Evolutionary conservation across 2,329 filamentous ascomycete species (phyloP).

Genomic region (Xylariaceae sp.): DNA sequence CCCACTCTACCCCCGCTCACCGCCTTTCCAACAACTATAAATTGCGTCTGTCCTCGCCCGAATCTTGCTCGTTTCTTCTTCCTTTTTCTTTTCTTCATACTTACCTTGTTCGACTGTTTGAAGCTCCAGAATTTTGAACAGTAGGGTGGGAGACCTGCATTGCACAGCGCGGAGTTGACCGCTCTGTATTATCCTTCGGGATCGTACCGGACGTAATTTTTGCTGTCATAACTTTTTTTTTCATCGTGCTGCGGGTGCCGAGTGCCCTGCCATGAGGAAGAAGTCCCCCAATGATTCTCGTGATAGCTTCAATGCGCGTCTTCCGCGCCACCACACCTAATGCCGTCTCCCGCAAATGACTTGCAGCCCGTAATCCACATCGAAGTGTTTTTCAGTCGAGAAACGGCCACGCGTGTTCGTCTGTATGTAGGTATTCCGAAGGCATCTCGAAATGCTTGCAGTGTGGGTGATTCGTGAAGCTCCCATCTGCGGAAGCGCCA

Average conservation of each 20-base stretch:
- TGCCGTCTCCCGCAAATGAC: no score
- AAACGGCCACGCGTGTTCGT: no score
- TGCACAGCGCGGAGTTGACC: constrained; percentile 48
- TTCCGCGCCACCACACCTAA: no score
- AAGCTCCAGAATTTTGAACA: constrained; percentile 41
- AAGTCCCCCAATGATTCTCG: constrained; percentile 5
- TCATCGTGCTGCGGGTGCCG: constrained; percentile 41
- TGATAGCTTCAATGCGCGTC: not conserved
- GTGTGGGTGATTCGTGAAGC: no score
- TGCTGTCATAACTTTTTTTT: constrained; percentile 37
- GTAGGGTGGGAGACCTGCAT: constrained; percentile 46
- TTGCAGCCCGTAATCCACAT: no score
- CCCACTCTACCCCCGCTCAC: not conserved
- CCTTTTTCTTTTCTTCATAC: constrained; percentile 42
- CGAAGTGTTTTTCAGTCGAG: no score
- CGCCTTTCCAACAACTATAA: constrained; percentile 20
- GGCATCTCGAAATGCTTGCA: no score
- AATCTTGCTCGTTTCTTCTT: constrained; percentile 22
- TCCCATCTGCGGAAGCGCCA: no score
- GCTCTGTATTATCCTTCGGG: constrained; percentile 48
- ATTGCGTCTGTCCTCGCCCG: constrained; percentile 3
- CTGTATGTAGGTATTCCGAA: no score
- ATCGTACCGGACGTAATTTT: constrained; percentile 48
- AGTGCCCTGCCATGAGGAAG: constrained; percentile 43
- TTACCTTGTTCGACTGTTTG: constrained; percentile 44